Evolutionary conservation across 352 stramenopile genomes (phyloP), one percentile per base, ranked within the genome.

Genomic region (Peronospora destructor): DNA sequence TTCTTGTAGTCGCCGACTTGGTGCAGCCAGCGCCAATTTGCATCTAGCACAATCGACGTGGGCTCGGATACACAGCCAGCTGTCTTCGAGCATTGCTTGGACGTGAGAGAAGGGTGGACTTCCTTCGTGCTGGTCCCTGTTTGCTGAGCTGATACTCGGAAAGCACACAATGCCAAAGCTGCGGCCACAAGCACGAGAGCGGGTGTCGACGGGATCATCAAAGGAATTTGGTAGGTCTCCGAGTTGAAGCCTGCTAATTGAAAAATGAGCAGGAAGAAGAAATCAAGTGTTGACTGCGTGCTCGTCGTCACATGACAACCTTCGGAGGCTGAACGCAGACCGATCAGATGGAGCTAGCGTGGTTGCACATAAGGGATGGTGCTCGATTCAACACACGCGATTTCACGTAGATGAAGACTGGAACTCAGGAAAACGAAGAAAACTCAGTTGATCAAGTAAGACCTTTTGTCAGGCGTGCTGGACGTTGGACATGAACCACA

Each of bases 11-110:
- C 74, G 17, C 56, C 68, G 9, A 78, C 64, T 53, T 84, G 67
- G 47, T 85, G 76, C 29, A 84, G 49, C 77, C 74, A 85, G 51
- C 77, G 74, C 74, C 77, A 85, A 55, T 86, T 86, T 44, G 74
- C 68, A 58, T 88, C 77, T 21, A 88, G 54, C 43, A 88, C 77
- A 41, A 88, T 48, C 14, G 73, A 82, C 16, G 69, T 86, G 4
- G 53, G 21, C 28, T 78, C 65, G 2, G 51, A 57, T 14, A 63
- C 53, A 29, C 77, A 88, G 1, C 73, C 73, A 7, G 46, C 56
- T 0, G 47, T 17, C 29, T 59, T 61, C 9, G 74, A 70, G 56
- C 77, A 85, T 36, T 59, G 49, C 44, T 77, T 57, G 10, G 72
- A 74, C 1, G 59, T 16, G 13, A 85, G 47, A 17, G 74, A 56